phyloP scores from a whole-genome alignment of 805 yeast species.

The Myxozyma monticola region DNA sequence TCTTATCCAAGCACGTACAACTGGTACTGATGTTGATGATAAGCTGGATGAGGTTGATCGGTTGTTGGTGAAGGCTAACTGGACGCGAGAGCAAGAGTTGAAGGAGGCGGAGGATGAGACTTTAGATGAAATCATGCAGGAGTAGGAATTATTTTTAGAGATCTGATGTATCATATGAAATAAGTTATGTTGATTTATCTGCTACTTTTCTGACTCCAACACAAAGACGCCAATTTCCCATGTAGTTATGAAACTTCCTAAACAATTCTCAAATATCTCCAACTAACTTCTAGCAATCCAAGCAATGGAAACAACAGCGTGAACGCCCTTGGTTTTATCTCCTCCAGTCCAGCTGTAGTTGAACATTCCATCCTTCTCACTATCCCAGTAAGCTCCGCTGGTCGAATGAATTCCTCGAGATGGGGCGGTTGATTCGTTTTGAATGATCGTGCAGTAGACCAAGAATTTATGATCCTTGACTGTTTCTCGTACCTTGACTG shows the following conservation, averaged over 20 bases:
- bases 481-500: no score
- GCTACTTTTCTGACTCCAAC: neutral
- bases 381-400: conserved; percentile 33
- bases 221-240: neutral
- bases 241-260: neutral
- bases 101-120: conserved; percentile 9
- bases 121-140: no score
- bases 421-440: conserved; percentile 8
- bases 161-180: no score
- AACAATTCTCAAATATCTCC: no score
- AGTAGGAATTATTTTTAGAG: no score
- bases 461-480: no score
- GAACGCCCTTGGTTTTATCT: conserved; percentile 16
- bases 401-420: conserved; percentile 29
- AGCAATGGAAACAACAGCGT: conserved; percentile 28
- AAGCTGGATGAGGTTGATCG: neutral
- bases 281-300: conserved; percentile 21
- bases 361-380: conserved; percentile 27
- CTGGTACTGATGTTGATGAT: conserved; percentile 7
- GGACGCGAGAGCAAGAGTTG: conserved; percentile 1
- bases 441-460: conserved; percentile 31
- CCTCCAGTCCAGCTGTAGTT: conserved; percentile 24
- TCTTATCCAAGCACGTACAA: conserved; percentile 46
- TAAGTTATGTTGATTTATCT: no score
- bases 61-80: neutral